These are phyloP conservation scores for Leccinum pseudoinsigne DNA, from an alignment of 1,284 basidiomycete genomes.

Conservation along the genomic window DNA sequence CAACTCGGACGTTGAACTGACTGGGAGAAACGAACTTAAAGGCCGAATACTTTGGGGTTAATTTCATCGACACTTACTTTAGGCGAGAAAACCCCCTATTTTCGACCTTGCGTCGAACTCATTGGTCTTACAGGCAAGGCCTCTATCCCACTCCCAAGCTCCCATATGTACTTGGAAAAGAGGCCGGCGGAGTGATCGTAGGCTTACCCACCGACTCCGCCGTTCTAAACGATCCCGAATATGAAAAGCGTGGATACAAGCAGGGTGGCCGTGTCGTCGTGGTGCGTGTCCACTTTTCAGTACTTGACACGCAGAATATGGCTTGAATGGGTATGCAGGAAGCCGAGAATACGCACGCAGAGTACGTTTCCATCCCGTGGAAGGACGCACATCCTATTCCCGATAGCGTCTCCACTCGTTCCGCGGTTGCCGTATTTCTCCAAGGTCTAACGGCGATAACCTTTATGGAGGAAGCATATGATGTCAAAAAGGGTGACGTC, in stretches of 20 bases:
- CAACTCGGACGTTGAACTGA: slow-evolving; percentile 1
- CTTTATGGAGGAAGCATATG: slow-evolving; percentile 83
- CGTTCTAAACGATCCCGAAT: slow-evolving; percentile 56
- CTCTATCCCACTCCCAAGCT: slow-evolving; percentile 58
- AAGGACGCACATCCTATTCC: slow-evolving; percentile 59
- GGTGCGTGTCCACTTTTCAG: slow-evolving; percentile 40
- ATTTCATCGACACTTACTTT: slow-evolving; percentile 87
- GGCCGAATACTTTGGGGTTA: slow-evolving; percentile 76
- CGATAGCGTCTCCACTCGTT: slow-evolving; percentile 56
- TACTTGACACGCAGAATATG: neutral
- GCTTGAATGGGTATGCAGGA: slow-evolving; percentile 39
- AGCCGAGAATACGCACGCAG: slow-evolving; percentile 62
- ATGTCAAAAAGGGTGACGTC: slow-evolving; percentile 72
- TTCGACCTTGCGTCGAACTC: neutral
- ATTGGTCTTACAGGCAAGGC: slow-evolving; percentile 44
- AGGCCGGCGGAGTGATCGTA: slow-evolving; percentile 76
- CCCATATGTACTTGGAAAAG: slow-evolving; percentile 79
- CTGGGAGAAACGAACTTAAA: slow-evolving; percentile 22
- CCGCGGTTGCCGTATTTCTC: slow-evolving; percentile 68
- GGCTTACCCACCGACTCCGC: slow-evolving; percentile 62
- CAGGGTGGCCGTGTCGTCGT: slow-evolving; percentile 64
- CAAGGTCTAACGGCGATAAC: slow-evolving; percentile 84
- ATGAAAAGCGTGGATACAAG: slow-evolving; percentile 55
- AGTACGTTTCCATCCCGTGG: slow-evolving; percentile 75
- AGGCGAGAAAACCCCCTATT: slow-evolving; percentile 39